A percentile compares a stretch with the other conserved stretches of the same genome.
These are phyloP conservation scores for Pestalotiopsis sp. DNA, from an alignment of 2,329 filamentous ascomycete genomes.

Conservation along the genomic window DNA sequence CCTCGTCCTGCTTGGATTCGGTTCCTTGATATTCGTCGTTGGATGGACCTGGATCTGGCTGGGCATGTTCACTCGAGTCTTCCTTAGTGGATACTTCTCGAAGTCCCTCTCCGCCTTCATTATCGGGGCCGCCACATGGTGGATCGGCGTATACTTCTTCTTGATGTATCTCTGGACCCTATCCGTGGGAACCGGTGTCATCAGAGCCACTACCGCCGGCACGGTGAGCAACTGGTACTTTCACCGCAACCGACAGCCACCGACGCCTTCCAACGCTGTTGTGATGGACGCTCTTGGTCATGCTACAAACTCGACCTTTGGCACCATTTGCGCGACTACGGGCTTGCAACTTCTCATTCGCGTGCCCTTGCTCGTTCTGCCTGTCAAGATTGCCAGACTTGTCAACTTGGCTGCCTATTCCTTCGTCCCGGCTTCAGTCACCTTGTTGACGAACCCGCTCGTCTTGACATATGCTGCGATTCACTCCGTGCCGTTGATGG, in stretches of 20 bases:
- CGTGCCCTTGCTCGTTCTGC: slow-evolving; percentile 82
- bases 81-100: slow-evolving; percentile 86
- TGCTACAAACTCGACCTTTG: slow-evolving; percentile 83
- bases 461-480: slow-evolving; percentile 93
- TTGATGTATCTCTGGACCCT: slow-evolving; percentile 96
- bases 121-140: slow-evolving; percentile 89
- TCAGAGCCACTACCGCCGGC: slow-evolving; percentile 88
- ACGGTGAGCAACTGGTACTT: slow-evolving; percentile 99
- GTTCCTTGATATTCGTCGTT: slow-evolving; percentile 73
- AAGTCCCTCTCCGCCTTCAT: slow-evolving; percentile 67
- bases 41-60: slow-evolving; percentile 96
- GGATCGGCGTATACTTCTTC: slow-evolving; percentile 90
- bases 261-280: slow-evolving; percentile 77
- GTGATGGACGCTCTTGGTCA: slow-evolving; percentile 83
- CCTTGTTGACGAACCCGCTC: slow-evolving; percentile 85
- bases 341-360: slow-evolving; percentile 79
- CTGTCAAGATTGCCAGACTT: slow-evolving; percentile 65
- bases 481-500: slow-evolving; percentile 80
- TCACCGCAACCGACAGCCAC: slow-evolving; percentile 81
- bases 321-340: slow-evolving; percentile 88
- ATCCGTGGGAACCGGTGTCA: slow-evolving; percentile 82
- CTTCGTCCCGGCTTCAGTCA: slow-evolving; percentile 82
- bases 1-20: slow-evolving; percentile 81
- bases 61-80: slow-evolving; percentile 93
- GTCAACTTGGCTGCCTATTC: slow-evolving; percentile 76